Evolutionary conservation across 1,284 basidiomycete species (phyloP).

Genomic region (Lentinus polychrous): DNA sequence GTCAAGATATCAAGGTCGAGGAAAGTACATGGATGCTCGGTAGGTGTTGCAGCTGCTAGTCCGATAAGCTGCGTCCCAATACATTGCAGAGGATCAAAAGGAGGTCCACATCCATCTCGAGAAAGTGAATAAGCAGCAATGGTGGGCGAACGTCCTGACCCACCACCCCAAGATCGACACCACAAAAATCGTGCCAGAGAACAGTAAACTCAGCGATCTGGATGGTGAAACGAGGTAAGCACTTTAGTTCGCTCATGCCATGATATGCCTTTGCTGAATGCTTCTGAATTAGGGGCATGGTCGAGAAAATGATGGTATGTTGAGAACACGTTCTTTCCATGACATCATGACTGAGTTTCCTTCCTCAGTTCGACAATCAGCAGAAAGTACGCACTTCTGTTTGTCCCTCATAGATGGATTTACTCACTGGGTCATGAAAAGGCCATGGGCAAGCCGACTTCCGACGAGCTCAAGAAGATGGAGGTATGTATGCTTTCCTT

Average conservation of each 20-base stretch:
- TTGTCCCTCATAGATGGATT: conserved; percentile 5
- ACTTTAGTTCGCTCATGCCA: neutral
- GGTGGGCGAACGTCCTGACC: conserved; percentile 97
- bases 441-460: conserved; percentile 95
- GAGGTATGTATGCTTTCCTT: conserved; percentile 50
- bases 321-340: conserved; percentile 8
- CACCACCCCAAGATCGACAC: conserved; percentile 98
- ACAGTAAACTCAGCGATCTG: conserved; percentile 93
- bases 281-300: conserved; percentile 70
- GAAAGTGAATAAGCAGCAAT: conserved; percentile 81
- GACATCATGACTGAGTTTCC: conserved; percentile 6
- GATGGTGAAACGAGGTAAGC: conserved; percentile 84
- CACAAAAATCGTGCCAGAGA: conserved; percentile 91
- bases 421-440: conserved; percentile 27
- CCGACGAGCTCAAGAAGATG: conserved; percentile 84
- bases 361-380: conserved; percentile 86
- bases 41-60: conserved; percentile 30
- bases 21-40: conserved; percentile 97
- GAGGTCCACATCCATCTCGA: conserved; percentile 77
- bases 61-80: conserved; percentile 7
- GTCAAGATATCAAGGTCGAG: conserved; percentile 90
- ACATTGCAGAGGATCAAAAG: conserved; percentile 67
- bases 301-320: conserved; percentile 99
- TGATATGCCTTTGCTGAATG: neutral
- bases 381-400: conserved; percentile 63